phyloP scores from a whole-genome alignment of 805 yeast species.

The Lipomyces chichibuensis region DNA sequence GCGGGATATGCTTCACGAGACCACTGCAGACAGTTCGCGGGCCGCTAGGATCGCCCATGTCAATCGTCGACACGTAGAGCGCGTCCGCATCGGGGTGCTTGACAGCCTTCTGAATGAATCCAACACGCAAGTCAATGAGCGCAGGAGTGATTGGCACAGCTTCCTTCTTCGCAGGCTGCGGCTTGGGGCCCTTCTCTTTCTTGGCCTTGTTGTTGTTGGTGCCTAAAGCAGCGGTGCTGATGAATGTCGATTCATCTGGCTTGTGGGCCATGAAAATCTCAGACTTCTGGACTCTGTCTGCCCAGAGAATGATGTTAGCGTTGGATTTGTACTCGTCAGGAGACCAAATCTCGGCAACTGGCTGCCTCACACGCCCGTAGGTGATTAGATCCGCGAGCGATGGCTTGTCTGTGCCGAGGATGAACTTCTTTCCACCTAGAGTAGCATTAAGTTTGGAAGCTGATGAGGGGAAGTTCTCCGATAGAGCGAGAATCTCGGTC shows the following conservation, averaged over 20 bases:
- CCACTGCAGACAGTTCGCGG: constrained; percentile 99
- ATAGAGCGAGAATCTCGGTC: constrained; percentile 77
- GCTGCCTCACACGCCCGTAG: constrained; percentile 62
- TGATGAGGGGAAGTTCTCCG: constrained; percentile 61
- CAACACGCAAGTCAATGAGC: constrained; percentile 89
- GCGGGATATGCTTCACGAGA: constrained; percentile 80
- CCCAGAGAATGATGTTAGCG: constrained; percentile 94
- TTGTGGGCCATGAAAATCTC: constrained; percentile 51
- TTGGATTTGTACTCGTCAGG: constrained; percentile 60
- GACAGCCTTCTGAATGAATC: constrained; percentile 93
- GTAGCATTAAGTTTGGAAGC: constrained; percentile 64
- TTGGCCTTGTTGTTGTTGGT: constrained; percentile 47
- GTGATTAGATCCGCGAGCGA: constrained; percentile 72
- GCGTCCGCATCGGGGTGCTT: constrained; percentile 98
- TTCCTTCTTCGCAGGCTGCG: constrained; percentile 52
- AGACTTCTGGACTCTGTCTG: constrained; percentile 77
- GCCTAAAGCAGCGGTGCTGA: constrained; percentile 36
- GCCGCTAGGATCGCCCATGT: constrained; percentile 93
- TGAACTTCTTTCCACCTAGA: constrained; percentile 69
- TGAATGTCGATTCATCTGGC: constrained; percentile 44
- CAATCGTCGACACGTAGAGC: constrained; percentile 92
- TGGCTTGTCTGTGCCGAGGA: constrained; percentile 64
- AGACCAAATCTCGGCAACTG: constrained; percentile 60
- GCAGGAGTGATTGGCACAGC: constrained; percentile 74
- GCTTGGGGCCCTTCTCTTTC: constrained; percentile 56